phyloP scores from a whole-genome alignment of 305 asterid species.

The Fraxinus nigra region DNA sequence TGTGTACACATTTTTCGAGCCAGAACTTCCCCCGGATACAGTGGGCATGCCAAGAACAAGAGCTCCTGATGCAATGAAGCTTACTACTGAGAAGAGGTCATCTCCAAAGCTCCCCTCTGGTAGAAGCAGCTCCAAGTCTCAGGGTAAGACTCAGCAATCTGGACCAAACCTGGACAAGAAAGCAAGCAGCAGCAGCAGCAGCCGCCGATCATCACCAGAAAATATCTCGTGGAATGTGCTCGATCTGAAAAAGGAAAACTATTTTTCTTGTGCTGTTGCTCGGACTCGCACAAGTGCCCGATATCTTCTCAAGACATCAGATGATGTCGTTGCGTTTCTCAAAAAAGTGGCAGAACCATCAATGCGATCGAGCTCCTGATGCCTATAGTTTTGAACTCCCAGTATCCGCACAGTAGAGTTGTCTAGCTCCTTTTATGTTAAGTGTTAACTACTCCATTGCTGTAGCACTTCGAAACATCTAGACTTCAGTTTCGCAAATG shows the following conservation, averaged over 20 bases:
- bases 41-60: conserved; percentile 53
- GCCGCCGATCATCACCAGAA: conserved; percentile 48
- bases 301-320: conserved; percentile 58
- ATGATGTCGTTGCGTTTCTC: conserved; percentile 65
- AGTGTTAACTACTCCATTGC: background rate
- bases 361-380: conserved; percentile 14
- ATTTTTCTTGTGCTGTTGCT: conserved; percentile 87
- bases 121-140: conserved; percentile 46
- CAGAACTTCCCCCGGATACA: conserved; percentile 71
- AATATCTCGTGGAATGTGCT: conserved; percentile 77
- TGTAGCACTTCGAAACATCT: background rate
- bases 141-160: conserved; percentile 31
- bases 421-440: background rate
- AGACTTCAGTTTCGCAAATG: background rate
- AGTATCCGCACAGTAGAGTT: background rate
- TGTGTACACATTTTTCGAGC: conserved; percentile 85
- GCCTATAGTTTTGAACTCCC: conserved; percentile 12
- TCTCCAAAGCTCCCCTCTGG: conserved; percentile 45
- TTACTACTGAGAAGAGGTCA: conserved; percentile 38
- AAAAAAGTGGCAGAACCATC: conserved; percentile 54
- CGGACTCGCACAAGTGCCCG: conserved; percentile 79
- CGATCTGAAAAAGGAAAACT: conserved; percentile 88
- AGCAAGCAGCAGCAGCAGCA: conserved; percentile 21
- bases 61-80: conserved; percentile 41
- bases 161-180: conserved; percentile 39